Evolutionary conservation across 1,284 basidiomycete species (phyloP), one percentile per base, ranked within the genome.

Genomic region (Moesziomyces globuligerus): DNA sequence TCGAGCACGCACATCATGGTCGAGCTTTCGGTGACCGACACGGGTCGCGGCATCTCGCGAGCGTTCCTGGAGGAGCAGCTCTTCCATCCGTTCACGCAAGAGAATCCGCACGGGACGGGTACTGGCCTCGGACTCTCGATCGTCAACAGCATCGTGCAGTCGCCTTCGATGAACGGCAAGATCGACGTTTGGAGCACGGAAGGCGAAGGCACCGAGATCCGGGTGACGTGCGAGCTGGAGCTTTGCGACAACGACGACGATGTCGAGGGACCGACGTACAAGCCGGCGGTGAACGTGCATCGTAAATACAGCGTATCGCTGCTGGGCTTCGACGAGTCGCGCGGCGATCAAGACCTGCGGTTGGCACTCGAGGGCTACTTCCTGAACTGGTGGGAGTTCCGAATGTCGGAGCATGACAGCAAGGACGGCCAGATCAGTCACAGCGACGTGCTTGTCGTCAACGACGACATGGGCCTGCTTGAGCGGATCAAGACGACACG

Each of bases 81-180:
- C 3, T 98, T 97, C 85, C 94, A 96, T 76, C 94, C 94, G 0
- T 98, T 98, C 84, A 93, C 94, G 0, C 94, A 97, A 56, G 85
- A 86, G 64, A 93, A 93, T 75, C 91, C 92, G 1, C 82, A 93
- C 9, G 93, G 95, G 77, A 90, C 93, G 2, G 94, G 94, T 1
- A 98, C 94, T 1, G 94, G 94, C 17, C 87, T 98, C 3, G 94
- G 94, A n/a, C 88, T 97, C 21, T 94, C 94, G 21, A 98, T 98
- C 73, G 94, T 97, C 80, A 93, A 92, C 85, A 93, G 90, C 74
- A 94, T 94, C 57, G 89, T 95, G 28, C 89, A 89, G 23, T 93
- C 92, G 13, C 90, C 92, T 36, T 90, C 90, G 56, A 89, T 96
- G 56, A 88, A 90, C 46, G 94, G 94, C 56, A 93, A 93, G 78